Evolutionary conservation across 202 grass and related monocot genomes (phyloP).

Genomic region (Panicum virgatum): DNA sequence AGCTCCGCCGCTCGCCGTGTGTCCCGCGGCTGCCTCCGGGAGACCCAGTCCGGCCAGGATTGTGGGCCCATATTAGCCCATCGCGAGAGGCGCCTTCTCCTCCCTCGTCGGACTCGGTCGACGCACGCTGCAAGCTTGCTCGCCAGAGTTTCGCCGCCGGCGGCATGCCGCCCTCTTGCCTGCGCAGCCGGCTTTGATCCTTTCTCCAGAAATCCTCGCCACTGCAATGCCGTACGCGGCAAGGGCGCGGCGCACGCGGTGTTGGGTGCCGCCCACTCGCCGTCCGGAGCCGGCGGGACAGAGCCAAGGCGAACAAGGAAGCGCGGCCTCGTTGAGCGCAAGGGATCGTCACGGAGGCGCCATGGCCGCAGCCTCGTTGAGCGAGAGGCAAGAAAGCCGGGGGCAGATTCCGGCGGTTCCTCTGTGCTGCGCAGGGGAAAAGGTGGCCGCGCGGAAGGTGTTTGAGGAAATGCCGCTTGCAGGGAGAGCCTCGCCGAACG

Average conservation of each 20-base stretch:
- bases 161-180: too few species aligned
- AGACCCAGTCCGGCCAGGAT: too few species aligned
- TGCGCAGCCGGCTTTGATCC: too few species aligned
- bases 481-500: neutral
- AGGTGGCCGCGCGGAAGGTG: neutral
- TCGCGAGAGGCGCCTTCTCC: too few species aligned
- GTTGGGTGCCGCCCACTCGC: neutral
- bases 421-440: neutral
- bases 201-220: too few species aligned
- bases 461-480: neutral
- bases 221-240: neutral
- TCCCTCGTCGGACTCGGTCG: too few species aligned
- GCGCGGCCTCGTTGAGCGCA: neutral
- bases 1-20: too few species aligned
- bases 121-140: too few species aligned
- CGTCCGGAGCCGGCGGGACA: neutral
- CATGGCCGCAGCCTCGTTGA: neutral
- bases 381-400: neutral
- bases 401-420: neutral
- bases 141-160: too few species aligned
- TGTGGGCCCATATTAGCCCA: too few species aligned
- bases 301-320: neutral
- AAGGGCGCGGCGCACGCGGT: neutral
- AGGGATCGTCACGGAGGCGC: neutral
- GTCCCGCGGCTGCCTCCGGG: too few species aligned